Conservation (phyloP, 2,329 filamentous ascomycete genomes). For the Aspergillus vadensis region DNA sequence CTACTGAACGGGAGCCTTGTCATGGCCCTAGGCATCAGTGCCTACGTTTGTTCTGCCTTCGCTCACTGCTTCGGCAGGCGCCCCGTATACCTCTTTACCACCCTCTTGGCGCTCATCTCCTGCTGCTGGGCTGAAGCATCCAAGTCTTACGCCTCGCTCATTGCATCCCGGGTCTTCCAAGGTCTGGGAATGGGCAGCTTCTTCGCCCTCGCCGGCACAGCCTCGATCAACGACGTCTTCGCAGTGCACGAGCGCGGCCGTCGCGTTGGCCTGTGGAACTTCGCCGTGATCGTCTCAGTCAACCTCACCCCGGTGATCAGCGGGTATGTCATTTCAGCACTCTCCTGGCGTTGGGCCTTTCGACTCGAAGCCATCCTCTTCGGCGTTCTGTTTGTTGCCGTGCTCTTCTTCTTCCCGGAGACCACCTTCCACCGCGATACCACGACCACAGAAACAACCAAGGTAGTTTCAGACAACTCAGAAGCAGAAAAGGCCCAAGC, state of each 20-base stretch:
- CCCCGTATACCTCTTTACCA: background rate
- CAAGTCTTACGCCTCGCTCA: background rate
- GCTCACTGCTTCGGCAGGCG: background rate
- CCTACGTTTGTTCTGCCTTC: background rate
- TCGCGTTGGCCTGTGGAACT: conserved; percentile 6
- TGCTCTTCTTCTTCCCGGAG: background rate
- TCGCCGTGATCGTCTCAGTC: conserved; percentile 4
- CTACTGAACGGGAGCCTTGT: background rate
- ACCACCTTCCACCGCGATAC: background rate
- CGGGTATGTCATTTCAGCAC: background rate
- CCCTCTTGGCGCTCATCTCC: background rate
- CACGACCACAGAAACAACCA: too few relatives aligned
- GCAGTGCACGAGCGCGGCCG: conserved; percentile 3
- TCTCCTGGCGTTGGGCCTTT: background rate
- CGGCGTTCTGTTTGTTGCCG: background rate
- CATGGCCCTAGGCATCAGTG: background rate
- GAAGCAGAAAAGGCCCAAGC: too few relatives aligned
- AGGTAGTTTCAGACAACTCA: too few relatives aligned
- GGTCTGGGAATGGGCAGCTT: background rate
- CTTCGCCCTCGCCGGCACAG: background rate
- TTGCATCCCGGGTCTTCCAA: background rate
- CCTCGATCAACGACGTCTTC: conserved; percentile 4
- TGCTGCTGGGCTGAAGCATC: background rate
- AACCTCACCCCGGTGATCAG: conserved; percentile 4
- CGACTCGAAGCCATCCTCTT: background rate